Conservation (phyloP, 495 filamentous ascomycete species). For the Hyphodiscus hymeniophilus region DNA sequence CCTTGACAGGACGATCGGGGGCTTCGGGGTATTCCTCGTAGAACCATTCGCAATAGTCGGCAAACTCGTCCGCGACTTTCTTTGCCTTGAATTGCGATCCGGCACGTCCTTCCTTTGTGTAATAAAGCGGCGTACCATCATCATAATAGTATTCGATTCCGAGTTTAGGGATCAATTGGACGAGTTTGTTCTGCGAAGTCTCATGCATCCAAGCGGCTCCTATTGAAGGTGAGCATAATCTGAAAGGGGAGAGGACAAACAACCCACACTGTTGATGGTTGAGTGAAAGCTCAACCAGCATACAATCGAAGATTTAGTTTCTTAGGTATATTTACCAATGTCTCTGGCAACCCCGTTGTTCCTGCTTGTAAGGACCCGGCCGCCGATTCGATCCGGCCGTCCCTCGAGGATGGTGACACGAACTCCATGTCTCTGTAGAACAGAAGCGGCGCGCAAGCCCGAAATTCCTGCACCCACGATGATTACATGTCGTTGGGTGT, state of each 20-base stretch:
- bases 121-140: slow-evolving; percentile 15
- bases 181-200: slow-evolving; percentile 16
- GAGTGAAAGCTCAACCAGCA: slow-evolving; percentile 11
- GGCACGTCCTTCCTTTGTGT: slow-evolving; percentile 12
- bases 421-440: slow-evolving; percentile 14
- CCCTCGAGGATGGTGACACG: slow-evolving; percentile 13
- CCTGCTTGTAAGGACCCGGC: slow-evolving; percentile 11
- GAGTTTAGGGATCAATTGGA: slow-evolving; percentile 16
- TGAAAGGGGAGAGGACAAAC: slow-evolving; percentile 14
- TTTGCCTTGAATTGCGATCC: slow-evolving; percentile 18
- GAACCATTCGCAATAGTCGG: slow-evolving; percentile 10
- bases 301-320: slow-evolving; percentile 18
- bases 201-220: slow-evolving; percentile 19
- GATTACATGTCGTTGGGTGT: slow-evolving; percentile 13
- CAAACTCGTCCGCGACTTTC: slow-evolving; percentile 19
- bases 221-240: slow-evolving; percentile 11
- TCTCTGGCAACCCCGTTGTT: slow-evolving; percentile 13
- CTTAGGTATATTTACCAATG: slow-evolving; percentile 19
- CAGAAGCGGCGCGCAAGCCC: slow-evolving; percentile 10
- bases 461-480: slow-evolving; percentile 16
- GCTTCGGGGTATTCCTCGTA: slow-evolving; percentile 10
- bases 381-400: slow-evolving; percentile 10
- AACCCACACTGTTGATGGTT: slow-evolving; percentile 19
- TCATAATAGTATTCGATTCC: slow-evolving; percentile 16
- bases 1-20: slow-evolving; percentile 13